phyloP scores from a whole-genome alignment of 768 basidiomycete species.

The Leccinellum albellum region DNA sequence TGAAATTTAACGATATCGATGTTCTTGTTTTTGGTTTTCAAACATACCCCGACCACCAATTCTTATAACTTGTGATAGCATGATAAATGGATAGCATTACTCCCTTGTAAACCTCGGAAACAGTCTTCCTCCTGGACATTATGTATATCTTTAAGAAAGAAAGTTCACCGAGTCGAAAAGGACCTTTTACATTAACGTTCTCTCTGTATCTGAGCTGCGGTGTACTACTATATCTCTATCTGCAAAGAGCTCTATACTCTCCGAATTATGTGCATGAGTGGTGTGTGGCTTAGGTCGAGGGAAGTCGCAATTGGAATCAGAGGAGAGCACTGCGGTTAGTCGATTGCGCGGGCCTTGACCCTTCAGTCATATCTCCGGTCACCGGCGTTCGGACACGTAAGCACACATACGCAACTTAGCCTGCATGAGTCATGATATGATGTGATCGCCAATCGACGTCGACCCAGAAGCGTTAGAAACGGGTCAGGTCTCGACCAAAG shows the following conservation, averaged over 20 bases:
- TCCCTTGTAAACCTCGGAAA: not conserved
- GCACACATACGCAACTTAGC: not conserved
- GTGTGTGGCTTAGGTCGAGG: not conserved
- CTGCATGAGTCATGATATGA: not conserved
- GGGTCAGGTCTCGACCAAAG: slow-evolving; percentile 69
- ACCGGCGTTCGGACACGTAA: not conserved
- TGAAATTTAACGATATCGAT: not conserved
- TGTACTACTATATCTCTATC: not conserved
- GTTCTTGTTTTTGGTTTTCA: slow-evolving; percentile 8
- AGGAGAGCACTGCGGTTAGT: not conserved
- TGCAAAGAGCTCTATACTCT: not conserved
- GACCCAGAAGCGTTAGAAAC: slow-evolving; percentile 43
- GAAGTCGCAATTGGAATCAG: not conserved
- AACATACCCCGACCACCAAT: slow-evolving; percentile 7
- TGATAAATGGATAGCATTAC: slow-evolving; percentile 21
- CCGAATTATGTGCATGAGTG: slow-evolving; percentile 7
- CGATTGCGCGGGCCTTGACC: not conserved
- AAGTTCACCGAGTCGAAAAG: not conserved
- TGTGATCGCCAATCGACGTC: not conserved
- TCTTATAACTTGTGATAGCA: slow-evolving; percentile 11
- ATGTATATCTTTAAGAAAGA: not conserved
- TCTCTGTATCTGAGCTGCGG: not conserved
- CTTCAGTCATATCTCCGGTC: not conserved
- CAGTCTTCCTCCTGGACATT: slow-evolving; percentile 4
- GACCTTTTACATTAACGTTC: not conserved